phyloP scores from a whole-genome alignment of 1,284 basidiomycete species.

The Sanghuangporus baumii region DNA sequence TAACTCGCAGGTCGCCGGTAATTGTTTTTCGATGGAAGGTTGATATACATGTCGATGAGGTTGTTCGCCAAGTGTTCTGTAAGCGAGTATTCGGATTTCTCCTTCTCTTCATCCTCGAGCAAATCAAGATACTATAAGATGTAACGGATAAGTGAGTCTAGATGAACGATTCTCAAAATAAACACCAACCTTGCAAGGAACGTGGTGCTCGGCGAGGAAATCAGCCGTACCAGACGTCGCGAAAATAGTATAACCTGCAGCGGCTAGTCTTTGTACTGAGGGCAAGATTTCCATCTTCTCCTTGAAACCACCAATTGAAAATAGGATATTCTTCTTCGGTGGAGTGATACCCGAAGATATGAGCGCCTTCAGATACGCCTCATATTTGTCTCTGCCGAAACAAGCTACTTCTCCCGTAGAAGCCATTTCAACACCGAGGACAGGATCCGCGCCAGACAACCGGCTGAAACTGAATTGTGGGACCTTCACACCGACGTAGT shows the following conservation, averaged over 20 bases:
- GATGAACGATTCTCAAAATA: background rate
- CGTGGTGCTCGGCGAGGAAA: slow-evolving; percentile 83
- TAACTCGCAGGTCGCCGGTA: slow-evolving; percentile 97
- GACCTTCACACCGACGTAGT: slow-evolving; percentile 98
- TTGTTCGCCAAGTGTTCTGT: slow-evolving; percentile 95
- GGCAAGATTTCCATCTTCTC: slow-evolving; percentile 98
- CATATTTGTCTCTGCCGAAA: slow-evolving; percentile 96
- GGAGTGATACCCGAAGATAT: slow-evolving; percentile 93
- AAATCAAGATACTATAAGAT: slow-evolving; percentile 82
- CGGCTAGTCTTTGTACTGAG: slow-evolving; percentile 93
- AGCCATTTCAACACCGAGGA: slow-evolving; percentile 99
- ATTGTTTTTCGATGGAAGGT: slow-evolving; percentile 96
- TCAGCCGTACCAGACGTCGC: slow-evolving; percentile 96
- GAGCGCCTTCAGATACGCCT: slow-evolving; percentile 95
- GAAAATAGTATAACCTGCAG: slow-evolving; percentile 94
- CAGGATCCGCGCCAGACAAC: slow-evolving; percentile 92
- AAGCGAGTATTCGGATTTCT: slow-evolving; percentile 94
- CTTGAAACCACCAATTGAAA: slow-evolving; percentile 93
- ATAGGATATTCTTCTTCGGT: slow-evolving; percentile 93
- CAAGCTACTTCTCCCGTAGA: slow-evolving; percentile 99
- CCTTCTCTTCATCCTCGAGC: slow-evolving; percentile 88
- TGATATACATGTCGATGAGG: slow-evolving; percentile 98
- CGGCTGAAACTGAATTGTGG: slow-evolving; percentile 98
- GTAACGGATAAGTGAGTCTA: background rate
- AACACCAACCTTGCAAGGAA: slow-evolving; percentile 53